These are phyloP conservation scores for Aureobasidium sp. DNA, from an alignment of 2,329 filamentous ascomycete genomes.

Conservation along the genomic window DNA sequence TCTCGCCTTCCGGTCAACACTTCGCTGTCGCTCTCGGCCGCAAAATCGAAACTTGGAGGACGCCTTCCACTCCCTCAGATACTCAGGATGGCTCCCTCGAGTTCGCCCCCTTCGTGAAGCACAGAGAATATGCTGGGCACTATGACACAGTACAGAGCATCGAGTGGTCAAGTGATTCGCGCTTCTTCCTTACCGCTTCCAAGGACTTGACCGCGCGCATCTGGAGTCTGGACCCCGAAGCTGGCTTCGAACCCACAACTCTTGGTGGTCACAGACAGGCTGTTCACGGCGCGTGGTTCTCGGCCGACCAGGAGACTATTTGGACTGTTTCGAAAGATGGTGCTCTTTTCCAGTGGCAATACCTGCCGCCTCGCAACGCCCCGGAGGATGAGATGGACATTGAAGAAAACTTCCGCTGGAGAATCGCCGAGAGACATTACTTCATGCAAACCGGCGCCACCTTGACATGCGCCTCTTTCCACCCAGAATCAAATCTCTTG, in stretches of 20 bases:
- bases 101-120: slow-evolving; percentile 87
- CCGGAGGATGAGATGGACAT: slow-evolving; percentile 47
- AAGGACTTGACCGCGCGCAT: slow-evolving; percentile 89
- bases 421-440: slow-evolving; percentile 83
- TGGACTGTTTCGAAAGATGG: slow-evolving; percentile 97
- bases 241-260: slow-evolving; percentile 82
- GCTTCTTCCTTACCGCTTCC: slow-evolving; percentile 87
- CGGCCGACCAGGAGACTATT: slow-evolving; percentile 85
- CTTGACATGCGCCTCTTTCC: slow-evolving; percentile 84
- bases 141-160: slow-evolving; percentile 81
- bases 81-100: slow-evolving; percentile 76
- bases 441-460: slow-evolving; percentile 88
- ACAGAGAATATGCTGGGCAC: slow-evolving; percentile 79
- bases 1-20: slow-evolving; percentile 82
- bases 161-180: slow-evolving; percentile 92
- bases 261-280: slow-evolving; percentile 85
- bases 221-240: slow-evolving; percentile 86
- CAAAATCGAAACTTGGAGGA: slow-evolving; percentile 91
- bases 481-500: slow-evolving; percentile 79
- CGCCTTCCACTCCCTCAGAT: slow-evolving; percentile 71
- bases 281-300: slow-evolving; percentile 95
- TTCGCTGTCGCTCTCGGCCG: slow-evolving; percentile 85
- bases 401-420: slow-evolving; percentile 70
- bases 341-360: slow-evolving; percentile 92
- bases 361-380: slow-evolving; percentile 54